These are phyloP conservation scores for Aurantiochytrium sp. DNA, from an alignment of 108 stramenopile genomes.

Conservation along the genomic window DNA sequence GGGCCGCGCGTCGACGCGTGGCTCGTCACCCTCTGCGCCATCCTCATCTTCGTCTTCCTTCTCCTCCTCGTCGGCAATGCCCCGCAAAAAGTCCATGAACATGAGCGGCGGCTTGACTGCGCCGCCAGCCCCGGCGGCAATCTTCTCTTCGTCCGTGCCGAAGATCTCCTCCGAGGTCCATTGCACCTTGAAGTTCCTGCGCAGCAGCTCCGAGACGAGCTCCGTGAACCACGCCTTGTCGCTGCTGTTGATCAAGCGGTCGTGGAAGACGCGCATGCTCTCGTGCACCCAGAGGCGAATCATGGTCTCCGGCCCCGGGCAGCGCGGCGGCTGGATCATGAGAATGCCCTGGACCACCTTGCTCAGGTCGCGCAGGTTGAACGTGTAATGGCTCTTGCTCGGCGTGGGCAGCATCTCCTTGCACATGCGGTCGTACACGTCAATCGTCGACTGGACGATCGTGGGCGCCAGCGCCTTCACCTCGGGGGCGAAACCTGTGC, in stretches of 20 bases:
- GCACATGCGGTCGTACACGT: constrained; percentile 49
- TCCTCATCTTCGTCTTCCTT: neutral
- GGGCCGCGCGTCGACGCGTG: constrained; percentile 32
- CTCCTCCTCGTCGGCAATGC: constrained; percentile 31
- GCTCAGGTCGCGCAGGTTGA: constrained; percentile 60
- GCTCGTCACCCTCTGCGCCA: neutral
- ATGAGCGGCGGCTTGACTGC: constrained; percentile 34
- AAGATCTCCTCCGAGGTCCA: constrained; percentile 19
- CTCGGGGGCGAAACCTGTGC: constrained; percentile 23
- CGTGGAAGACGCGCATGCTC: constrained; percentile 51
- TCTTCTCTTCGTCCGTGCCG: neutral
- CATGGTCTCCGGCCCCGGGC: constrained; percentile 26
- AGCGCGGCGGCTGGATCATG: constrained; percentile 40
- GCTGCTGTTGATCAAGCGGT: constrained; percentile 50
- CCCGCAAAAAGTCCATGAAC: constrained; percentile 52
- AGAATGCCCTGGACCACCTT: constrained; percentile 56
- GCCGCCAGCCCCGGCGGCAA: neutral
- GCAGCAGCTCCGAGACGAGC: constrained; percentile 22
- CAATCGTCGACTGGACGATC: constrained; percentile 51
- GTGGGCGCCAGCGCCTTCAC: constrained; percentile 31
- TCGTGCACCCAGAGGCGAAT: constrained; percentile 58
- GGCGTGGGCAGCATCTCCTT: constrained; percentile 56
- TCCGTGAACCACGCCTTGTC: constrained; percentile 56
- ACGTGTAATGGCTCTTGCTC: constrained; percentile 59
- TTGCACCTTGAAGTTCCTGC: constrained; percentile 28